A percentile compares a stretch with the other conserved stretches of the same genome.
Evolutionary conservation across 2,329 filamentous ascomycete species (phyloP).

Genomic region (Fusarium avenaceum): DNA sequence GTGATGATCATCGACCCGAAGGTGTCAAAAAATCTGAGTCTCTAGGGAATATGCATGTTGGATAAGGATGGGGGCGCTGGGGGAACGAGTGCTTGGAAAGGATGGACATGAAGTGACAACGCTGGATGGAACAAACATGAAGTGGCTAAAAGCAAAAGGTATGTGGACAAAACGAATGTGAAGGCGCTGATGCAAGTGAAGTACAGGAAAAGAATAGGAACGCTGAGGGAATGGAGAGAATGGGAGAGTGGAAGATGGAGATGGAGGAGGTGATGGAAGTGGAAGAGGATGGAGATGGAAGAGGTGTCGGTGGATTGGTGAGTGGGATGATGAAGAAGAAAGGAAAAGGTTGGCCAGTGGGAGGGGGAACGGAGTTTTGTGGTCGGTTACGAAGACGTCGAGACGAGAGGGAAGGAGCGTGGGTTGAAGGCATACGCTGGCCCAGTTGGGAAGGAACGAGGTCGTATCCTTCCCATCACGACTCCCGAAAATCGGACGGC

Average conservation of each 20-base stretch:
- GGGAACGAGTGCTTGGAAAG: not conserved
- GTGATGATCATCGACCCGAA: conserved; percentile 29
- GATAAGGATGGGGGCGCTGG: conserved; percentile 15
- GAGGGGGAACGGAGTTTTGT: not conserved
- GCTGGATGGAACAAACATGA: not conserved
- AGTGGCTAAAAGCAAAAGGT: not conserved
- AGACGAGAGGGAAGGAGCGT: conserved; percentile 4
- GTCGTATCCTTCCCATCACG: conserved; percentile 1
- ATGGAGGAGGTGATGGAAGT: no score
- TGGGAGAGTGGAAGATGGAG: not conserved
- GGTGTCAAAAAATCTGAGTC: conserved; percentile 26
- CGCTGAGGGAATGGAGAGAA: not conserved
- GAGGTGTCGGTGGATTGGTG: not conserved
- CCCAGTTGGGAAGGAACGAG: not conserved
- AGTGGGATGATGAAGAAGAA: conserved; percentile 12
- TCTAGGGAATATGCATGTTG: conserved; percentile 9
- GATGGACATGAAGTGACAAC: not conserved
- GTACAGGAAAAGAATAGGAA: not conserved
- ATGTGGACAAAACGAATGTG: not conserved
- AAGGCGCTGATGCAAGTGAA: conserved; percentile 2
- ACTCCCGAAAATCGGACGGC: not conserved
- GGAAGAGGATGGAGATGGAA: not conserved
- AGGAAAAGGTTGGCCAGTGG: not conserved
- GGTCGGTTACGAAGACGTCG: not conserved
- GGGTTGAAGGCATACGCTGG: not conserved